These are phyloP conservation scores for Agrocybe praecox DNA, from an alignment of 768 basidiomycete genomes.

Conservation along the genomic window DNA sequence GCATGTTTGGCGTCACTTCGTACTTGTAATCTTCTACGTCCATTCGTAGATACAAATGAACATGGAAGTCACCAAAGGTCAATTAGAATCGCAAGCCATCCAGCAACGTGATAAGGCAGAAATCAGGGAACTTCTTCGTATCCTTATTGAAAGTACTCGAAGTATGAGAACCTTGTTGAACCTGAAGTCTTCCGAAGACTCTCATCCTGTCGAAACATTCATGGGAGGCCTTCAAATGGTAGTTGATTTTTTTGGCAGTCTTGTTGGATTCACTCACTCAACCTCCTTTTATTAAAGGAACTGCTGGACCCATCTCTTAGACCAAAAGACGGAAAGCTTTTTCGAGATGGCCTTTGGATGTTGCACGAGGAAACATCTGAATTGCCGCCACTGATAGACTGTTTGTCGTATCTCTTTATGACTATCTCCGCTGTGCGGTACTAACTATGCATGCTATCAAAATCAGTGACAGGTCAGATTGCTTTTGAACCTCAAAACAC, in stretches of 20 bases:
- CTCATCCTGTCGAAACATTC: constrained; percentile 36
- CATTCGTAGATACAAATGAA: constrained; percentile 19
- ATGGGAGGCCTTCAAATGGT: constrained; percentile 47
- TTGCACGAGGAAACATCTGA: constrained; percentile 38
- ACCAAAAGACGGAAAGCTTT: constrained; percentile 29
- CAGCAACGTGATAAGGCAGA: constrained; percentile 37
- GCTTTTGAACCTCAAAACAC: constrained; percentile 27
- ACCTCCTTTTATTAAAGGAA: too few relatives aligned
- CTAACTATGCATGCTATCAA: neutral
- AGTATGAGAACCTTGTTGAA: constrained; percentile 36
- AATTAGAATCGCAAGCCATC: constrained; percentile 27
- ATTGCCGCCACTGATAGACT: constrained; percentile 44
- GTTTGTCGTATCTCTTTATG: constrained; percentile 26
- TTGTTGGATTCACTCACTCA: too few relatives aligned
- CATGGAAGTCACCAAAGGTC: constrained; percentile 28
- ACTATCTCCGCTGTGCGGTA: neutral
- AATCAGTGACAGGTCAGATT: constrained; percentile 46
- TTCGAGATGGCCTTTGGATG: constrained; percentile 40
- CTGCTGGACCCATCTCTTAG: constrained; percentile 27
- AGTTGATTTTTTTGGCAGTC: neutral
- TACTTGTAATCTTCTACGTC: neutral
- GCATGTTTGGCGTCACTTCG: neutral
- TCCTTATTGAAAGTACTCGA: constrained; percentile 31
- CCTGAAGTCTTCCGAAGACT: constrained; percentile 29
- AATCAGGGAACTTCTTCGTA: constrained; percentile 34